Evolutionary conservation across 805 yeast genomes (phyloP), one percentile per base, ranked within the genome.

Genomic region (Kuraishia ogatae): DNA sequence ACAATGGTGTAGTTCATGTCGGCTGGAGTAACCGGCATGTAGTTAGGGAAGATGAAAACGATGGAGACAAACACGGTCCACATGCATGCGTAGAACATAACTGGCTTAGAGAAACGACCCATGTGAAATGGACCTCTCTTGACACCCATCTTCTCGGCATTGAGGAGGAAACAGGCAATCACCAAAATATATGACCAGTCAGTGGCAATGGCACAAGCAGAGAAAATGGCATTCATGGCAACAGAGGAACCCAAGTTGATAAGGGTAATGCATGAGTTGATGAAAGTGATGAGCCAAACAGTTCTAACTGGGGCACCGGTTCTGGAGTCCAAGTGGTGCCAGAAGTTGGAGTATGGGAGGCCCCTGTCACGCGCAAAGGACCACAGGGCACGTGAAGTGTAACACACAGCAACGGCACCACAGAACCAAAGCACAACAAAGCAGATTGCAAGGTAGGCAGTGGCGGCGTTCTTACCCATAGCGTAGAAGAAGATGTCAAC

Each of bases 341-440:
- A 64, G 64, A 68, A 63, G 64, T 76, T 61, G 61, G 75, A 63
- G 64, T 65, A 60, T 64, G 84, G 84, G 57, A 80, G 68, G 43
- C 82, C 83, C 56, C 73, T 74, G 63, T 80, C 84, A 68, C 84
- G 71, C 46, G 82, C 79, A 66, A 80, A 80, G 1, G 83, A 77
- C 79, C 82, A 80, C 51, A 80, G 69, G 55, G 80, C 80, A 65
- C 84, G 70, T 2, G 81, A 75, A 15, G 75, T 72, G 55, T 79
- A 80, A 61, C 79, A 73, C 39, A 71, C 67, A 55, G 80, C 77
- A 48, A 80, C 79, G 15, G 78, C 75, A 54, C 81, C 79, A 77
- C 80, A 78, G 64, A 79, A 70, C 69, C 79, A 79, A 57, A 79
- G 73, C 23, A 80, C 76, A 53, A 78, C 66, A 47, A 81, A 78